phyloP scores from a whole-genome alignment of 805 yeast genomes.

The Schizosaccharomyces lindneri region DNA sequence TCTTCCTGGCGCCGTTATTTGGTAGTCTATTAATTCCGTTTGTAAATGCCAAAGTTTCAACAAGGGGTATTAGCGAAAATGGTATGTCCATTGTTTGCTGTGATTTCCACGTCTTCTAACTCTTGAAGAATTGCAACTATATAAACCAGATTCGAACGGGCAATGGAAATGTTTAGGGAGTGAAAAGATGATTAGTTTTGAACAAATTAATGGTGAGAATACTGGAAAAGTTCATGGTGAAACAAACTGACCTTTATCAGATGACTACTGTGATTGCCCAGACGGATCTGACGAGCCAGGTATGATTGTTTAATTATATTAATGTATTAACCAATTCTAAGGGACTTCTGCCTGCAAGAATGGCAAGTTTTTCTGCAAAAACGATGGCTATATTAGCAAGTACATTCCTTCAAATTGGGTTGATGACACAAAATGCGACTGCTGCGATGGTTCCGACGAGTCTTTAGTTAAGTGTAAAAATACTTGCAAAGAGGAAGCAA shows the following conservation, averaged over 20 bases:
- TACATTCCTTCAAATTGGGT: conserved; percentile 43
- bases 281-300: conserved; percentile 97
- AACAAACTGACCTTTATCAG: conserved; percentile 14
- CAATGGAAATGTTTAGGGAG: background rate
- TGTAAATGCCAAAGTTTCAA: too few species aligned
- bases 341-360: conserved; percentile 8
- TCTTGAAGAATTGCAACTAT: background rate
- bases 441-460: conserved; percentile 94
- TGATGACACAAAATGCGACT: conserved; percentile 82
- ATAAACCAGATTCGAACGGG: background rate
- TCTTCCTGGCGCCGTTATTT: too few species aligned
- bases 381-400: conserved; percentile 40
- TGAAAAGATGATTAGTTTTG: background rate
- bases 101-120: background rate
- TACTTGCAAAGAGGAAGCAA: conserved; percentile 27
- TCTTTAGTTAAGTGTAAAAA: conserved; percentile 23
- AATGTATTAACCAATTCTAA: conserved; percentile 3
- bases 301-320: conserved; percentile 36
- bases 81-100: too few species aligned
- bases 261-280: conserved; percentile 85
- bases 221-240: background rate
- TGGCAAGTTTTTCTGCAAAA: conserved; percentile 46
- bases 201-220: background rate
- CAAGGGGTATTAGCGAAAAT: too few species aligned
- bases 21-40: too few species aligned